A percentile compares a stretch with the other conserved stretches of the same genome.
Evolutionary conservation across 176 grass and related monocot species (phyloP).

Genomic region (Dactylis glomerata): DNA sequence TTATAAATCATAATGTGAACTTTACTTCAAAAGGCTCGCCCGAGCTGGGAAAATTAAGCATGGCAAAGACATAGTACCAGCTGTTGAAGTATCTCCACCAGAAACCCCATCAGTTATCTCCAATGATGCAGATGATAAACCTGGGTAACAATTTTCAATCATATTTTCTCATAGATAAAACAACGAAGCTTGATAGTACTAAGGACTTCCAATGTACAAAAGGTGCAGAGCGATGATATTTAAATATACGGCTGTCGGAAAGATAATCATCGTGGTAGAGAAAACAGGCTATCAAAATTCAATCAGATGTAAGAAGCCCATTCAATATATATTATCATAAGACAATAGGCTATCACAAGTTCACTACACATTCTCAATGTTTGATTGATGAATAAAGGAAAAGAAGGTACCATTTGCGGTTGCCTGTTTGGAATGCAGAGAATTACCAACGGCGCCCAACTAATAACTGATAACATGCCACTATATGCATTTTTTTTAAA

Average conservation of each 20-base stretch:
- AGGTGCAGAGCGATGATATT: neutral
- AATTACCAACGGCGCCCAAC: neutral
- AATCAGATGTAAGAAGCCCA: neutral
- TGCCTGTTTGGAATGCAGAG: neutral
- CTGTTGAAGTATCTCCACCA: slow-evolving; percentile 42
- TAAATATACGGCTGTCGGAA: neutral
- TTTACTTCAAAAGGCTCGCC: neutral
- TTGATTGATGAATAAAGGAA: neutral
- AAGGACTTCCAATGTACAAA: neutral
- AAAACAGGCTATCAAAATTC: neutral
- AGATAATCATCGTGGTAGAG: neutral
- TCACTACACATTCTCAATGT: neutral
- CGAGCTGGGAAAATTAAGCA: slow-evolving; percentile 13
- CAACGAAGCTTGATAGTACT: neutral
- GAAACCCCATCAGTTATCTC: slow-evolving; percentile 60
- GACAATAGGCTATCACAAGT: neutral
- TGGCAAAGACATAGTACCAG: slow-evolving; percentile 50
- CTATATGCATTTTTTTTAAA: neutral
- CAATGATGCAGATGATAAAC: slow-evolving; percentile 84
- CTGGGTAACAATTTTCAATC: slow-evolving; percentile 46
- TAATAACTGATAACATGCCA: neutral
- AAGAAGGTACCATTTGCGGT: neutral
- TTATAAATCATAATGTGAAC: slow-evolving; percentile 16
- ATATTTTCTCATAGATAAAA: slow-evolving; percentile 27
- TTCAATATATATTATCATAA: neutral